Percentiles rank a stretch among this genome's conserved stretches.
These are phyloP conservation scores for Amanita jacksonii DNA, from an alignment of 768 basidiomycete genomes.

Conservation along the genomic window DNA sequence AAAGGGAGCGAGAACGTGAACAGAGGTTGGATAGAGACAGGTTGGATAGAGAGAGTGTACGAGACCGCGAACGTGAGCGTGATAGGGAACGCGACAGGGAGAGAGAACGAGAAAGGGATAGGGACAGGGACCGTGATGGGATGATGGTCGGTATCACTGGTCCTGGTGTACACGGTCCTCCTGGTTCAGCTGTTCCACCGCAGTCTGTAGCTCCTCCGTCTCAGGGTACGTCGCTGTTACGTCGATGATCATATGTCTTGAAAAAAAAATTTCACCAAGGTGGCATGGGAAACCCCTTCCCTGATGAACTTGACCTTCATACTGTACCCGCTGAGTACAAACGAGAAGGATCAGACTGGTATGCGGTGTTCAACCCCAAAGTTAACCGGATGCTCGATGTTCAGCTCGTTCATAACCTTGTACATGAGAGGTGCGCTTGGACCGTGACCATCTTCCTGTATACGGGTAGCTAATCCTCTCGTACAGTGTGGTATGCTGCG, in stretches of 20 bases:
- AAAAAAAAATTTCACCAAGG: slow-evolving; percentile 11
- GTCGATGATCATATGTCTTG: neutral
- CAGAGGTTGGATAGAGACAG: slow-evolving; percentile 1
- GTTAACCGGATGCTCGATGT: slow-evolving; percentile 76
- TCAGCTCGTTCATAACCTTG: slow-evolving; percentile 72
- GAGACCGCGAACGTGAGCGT: slow-evolving; percentile 1
- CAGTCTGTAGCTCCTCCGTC: slow-evolving; percentile 10
- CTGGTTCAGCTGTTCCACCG: slow-evolving; percentile 2
- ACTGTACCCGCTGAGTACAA: slow-evolving; percentile 43
- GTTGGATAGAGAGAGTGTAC: slow-evolving; percentile 4
- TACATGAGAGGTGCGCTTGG: slow-evolving; percentile 70
- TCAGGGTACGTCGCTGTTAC: neutral
- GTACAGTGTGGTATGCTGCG: slow-evolving; percentile 65
- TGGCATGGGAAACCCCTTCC: slow-evolving; percentile 28
- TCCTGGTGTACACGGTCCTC: slow-evolving; percentile 8
- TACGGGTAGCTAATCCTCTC: neutral
- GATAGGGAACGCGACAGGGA: slow-evolving; percentile 3
- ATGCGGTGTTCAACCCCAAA: slow-evolving; percentile 78
- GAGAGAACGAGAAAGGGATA: slow-evolving; percentile 3
- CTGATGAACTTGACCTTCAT: slow-evolving; percentile 34
- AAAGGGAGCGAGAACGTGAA: neutral
- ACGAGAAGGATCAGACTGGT: slow-evolving; percentile 82
- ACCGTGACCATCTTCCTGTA: neutral
- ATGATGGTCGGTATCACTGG: slow-evolving; percentile 9
- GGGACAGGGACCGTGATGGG: neutral